phyloP scores from a whole-genome alignment of 163 green algal species.

The Chloroidium sp. region DNA sequence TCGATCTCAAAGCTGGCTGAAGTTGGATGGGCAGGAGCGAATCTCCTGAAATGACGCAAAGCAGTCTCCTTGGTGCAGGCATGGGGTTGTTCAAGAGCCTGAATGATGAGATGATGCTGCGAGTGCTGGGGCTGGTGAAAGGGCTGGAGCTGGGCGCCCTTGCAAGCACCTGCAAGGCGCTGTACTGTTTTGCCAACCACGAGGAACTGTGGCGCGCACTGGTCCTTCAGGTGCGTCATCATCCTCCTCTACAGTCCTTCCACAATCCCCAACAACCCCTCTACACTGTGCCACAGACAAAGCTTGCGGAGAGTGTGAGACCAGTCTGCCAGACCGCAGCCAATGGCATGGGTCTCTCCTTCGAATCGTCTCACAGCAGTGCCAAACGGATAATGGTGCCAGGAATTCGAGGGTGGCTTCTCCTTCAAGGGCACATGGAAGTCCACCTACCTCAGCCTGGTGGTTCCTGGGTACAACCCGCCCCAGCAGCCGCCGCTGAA shows the following conservation, averaged over 20 bases:
- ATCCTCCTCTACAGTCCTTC: neutral
- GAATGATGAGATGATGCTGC: constrained; percentile 64
- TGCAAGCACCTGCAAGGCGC: constrained; percentile 34
- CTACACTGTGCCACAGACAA: neutral
- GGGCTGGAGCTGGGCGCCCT: constrained; percentile 45
- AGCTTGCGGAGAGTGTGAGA: neutral
- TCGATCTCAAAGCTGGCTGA: too few species aligned
- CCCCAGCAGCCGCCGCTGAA: constrained; percentile 2
- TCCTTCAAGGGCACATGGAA: constrained; percentile 35
- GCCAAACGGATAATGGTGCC: neutral
- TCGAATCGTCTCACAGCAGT: neutral
- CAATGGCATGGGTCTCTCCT: neutral
- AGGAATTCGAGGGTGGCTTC: constrained; percentile 21
- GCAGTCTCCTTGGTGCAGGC: too few species aligned
- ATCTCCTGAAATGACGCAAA: too few species aligned
- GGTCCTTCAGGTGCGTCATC: constrained; percentile 53
- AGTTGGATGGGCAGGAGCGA: too few species aligned
- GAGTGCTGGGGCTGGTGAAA: constrained; percentile 45
- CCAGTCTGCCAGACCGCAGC: too few species aligned
- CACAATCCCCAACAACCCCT: neutral
- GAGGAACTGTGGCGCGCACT: constrained; percentile 84
- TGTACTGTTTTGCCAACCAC: constrained; percentile 72
- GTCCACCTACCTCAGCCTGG: constrained; percentile 36
- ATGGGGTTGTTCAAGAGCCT: constrained; percentile 21
- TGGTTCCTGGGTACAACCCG: neutral